Base-by-base conservation (phyloP, 371 early-diverging fungal species). In the Coelomomyces lativittatus region DNA sequence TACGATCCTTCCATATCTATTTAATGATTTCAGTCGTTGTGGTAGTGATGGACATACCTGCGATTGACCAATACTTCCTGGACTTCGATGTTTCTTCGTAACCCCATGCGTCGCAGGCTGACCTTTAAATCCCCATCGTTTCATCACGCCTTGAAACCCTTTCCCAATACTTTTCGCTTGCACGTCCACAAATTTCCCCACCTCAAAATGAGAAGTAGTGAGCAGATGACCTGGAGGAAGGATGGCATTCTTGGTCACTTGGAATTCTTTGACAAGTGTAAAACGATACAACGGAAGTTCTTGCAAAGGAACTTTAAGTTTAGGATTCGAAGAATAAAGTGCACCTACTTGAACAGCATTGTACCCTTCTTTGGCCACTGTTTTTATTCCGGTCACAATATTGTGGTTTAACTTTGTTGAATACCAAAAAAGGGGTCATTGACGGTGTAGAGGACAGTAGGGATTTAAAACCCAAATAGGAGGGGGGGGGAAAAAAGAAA, bases 101-200 rank as follows among this genome's bases (percentile, higher is more conserved):
- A 75, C 80, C 73, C 96, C 96, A 63, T 95, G 95, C 43, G 91
- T 79, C 21, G 95, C 95, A 21, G 81, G 80, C 46, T 82, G 76
- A 60, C 95, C 96, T 39, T 70, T 77, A 57, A 93, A 92, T 34
- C 86, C 86, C 80, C 85, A 86, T 60, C 91, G 79, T 70, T 93
- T 93, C 91, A 93, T 92, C 5, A 80, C 91, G 60, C 96, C 96
- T 56, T 85, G 85, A 65, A 92, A 93, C 25, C 95, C 95, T 61
- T 93, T 93, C 48, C 89, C 92, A 45, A 82, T 76, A 81, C 84
- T 74, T 50, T 72, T 80, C 30, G 84, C 86, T 31, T 81, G 75
- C 43, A 82, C 80, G 61, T 95, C 96, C 5, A 95, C 87, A 60
- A 64, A 90, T 63, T 93, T 93, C 15, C 96, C 95, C 12, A 88